phyloP scores from a whole-genome alignment of 23 red algal species.

The Gracilaria domingensis region DNA sequence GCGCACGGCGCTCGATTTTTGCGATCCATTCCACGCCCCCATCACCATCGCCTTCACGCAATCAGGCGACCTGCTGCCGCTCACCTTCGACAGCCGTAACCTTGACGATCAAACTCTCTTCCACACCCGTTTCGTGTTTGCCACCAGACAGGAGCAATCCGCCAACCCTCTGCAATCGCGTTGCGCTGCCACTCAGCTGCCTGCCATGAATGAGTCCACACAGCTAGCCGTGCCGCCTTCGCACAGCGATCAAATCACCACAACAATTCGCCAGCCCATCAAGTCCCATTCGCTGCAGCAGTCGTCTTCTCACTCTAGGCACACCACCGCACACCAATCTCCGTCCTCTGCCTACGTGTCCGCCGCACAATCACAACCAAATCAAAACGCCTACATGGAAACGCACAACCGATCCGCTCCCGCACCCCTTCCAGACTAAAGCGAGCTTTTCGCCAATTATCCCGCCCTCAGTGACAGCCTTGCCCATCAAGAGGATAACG shows the following conservation, averaged over 20 bases:
- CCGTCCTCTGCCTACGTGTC: slow-evolving; percentile 4
- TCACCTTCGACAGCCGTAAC: neutral
- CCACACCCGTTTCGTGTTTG: slow-evolving; percentile 47
- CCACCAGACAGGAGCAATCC: slow-evolving; percentile 8
- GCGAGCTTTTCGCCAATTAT: neutral
- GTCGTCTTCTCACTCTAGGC: neutral
- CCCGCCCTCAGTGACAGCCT: neutral
- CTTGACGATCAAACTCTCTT: neutral
- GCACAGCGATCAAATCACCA: neutral
- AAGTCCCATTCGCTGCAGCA: neutral
- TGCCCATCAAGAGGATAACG: neutral
- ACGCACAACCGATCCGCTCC: neutral
- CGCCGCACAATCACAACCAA: neutral
- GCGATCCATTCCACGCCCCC: slow-evolving; percentile 40
- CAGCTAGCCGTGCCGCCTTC: neutral
- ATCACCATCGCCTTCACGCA: slow-evolving; percentile 29
- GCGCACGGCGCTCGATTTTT: slow-evolving; percentile 59
- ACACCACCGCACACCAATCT: neutral
- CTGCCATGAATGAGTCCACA: neutral
- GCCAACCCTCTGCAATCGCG: neutral
- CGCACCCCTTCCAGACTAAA: neutral
- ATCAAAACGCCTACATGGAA: neutral
- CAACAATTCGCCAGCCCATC: neutral
- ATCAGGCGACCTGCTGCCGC: neutral
- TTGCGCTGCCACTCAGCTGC: neutral